Percentiles rank a stretch among this genome's conserved stretches.
Conservation (phyloP, 345 rosid species). For the Hevea brasiliensis region DNA sequence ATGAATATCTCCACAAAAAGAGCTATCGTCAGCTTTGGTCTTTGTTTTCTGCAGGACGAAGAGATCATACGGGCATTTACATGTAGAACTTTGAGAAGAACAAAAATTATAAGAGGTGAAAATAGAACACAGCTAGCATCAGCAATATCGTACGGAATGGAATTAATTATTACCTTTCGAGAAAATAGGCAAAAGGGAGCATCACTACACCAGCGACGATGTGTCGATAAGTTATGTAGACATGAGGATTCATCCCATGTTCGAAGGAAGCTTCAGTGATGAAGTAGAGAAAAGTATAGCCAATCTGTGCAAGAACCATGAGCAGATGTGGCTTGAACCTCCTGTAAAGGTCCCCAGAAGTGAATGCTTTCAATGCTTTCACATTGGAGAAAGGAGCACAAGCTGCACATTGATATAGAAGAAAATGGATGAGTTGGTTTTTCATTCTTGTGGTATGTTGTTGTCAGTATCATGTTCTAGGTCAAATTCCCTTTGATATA, state of each 20-base stretch:
- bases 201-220: constrained; percentile 42
- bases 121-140: neutral
- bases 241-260: constrained; percentile 73
- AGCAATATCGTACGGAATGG: neutral
- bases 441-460: constrained; percentile 26
- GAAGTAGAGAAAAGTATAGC: constrained; percentile 54
- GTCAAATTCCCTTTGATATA: constrained; percentile 18
- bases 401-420: neutral
- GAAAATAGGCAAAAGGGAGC: constrained; percentile 59
- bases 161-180: constrained; percentile 42
- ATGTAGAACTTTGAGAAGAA: no score
- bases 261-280: constrained; percentile 68
- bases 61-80: no score
- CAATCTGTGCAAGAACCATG: constrained; percentile 49
- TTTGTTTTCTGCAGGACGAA: constrained; percentile 45
- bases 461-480: constrained; percentile 34
- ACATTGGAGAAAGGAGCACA: neutral
- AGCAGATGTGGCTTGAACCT: constrained; percentile 58
- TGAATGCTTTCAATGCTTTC: constrained; percentile 6
- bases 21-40: constrained; percentile 58
- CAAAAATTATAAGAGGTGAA: no score
- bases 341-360: neutral
- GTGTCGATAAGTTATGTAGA: constrained; percentile 64
- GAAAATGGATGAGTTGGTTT: neutral
- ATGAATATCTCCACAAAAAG: constrained; percentile 59